phyloP scores from a whole-genome alignment of 2,329 filamentous ascomycete genomes.

The Lanzia echinophila region DNA sequence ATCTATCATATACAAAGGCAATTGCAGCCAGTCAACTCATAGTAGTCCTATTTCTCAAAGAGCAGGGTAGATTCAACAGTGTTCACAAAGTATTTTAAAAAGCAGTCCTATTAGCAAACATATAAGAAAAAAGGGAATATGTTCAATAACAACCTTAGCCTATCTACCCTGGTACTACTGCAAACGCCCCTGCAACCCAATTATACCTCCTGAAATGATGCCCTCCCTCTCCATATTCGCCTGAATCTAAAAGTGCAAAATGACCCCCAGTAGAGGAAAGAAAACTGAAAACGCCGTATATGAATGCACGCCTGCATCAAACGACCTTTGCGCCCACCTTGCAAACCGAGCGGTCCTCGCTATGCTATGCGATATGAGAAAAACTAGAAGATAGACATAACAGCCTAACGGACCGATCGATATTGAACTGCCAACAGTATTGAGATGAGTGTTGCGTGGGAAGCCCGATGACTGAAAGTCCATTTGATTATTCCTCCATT shows the following conservation, averaged over 20 bases:
- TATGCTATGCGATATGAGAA: conserved; percentile 22
- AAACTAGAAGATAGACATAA: conserved; percentile 12
- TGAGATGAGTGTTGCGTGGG: not conserved
- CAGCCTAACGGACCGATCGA: not conserved
- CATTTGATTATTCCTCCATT: conserved; percentile 14
- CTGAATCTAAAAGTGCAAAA: conserved; percentile 10
- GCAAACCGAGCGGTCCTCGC: conserved; percentile 15
- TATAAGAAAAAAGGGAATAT: not conserved
- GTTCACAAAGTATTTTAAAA: no score
- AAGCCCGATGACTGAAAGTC: not conserved
- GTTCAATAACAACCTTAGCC: not conserved
- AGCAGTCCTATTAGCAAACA: not conserved
- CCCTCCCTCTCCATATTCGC: conserved; percentile 3
- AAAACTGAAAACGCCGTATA: conserved; percentile 13
- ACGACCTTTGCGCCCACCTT: conserved; percentile 19
- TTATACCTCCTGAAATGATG: not conserved
- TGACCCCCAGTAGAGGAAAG: not conserved
- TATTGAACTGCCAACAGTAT: not conserved
- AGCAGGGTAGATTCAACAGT: no score
- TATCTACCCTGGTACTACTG: conserved; percentile 4
- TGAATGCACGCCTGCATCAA: conserved; percentile 13
- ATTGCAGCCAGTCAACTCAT: no score
- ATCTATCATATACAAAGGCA: no score
- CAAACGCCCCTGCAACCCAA: not conserved
- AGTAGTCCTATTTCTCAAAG: no score